A percentile compares a stretch with the other conserved stretches of the same genome.
These are phyloP conservation scores for Cyanophora paradoxa DNA, from an alignment of 78 protist genomes.

Conservation along the genomic window DNA sequence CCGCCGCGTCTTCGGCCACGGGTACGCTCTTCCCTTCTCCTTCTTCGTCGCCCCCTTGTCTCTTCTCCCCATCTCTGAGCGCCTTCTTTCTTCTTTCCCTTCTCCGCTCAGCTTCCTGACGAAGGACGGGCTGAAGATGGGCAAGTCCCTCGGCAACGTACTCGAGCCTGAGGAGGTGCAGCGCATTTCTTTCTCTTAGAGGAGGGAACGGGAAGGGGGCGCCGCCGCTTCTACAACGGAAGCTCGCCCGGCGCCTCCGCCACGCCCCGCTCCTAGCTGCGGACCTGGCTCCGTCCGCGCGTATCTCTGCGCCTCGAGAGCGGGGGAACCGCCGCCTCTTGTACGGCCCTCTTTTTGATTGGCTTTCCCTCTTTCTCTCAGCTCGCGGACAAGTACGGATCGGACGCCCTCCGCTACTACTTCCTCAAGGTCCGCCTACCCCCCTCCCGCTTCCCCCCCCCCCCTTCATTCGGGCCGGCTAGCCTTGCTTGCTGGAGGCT, in stretches of 20 bases:
- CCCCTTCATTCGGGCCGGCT: too few species aligned
- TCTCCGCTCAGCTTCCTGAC: constrained; percentile 52
- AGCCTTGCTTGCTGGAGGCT: not conserved
- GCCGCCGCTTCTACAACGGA: not conserved
- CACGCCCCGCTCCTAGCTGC: not conserved
- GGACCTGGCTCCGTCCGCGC: too few species aligned
- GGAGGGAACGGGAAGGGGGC: not conserved
- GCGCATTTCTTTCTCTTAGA: not conserved
- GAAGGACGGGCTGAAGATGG: constrained; percentile 32
- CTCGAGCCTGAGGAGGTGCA: constrained; percentile 31
- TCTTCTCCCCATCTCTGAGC: too few species aligned
- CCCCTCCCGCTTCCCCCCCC: too few species aligned
- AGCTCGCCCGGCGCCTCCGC: not conserved
- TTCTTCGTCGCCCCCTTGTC: too few species aligned
- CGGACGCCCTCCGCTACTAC: not conserved
- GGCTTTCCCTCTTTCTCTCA: not conserved
- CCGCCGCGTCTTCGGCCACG: not conserved
- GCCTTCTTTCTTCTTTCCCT: too few species aligned
- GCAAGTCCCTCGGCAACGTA: constrained; percentile 41
- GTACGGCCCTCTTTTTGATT: too few species aligned
- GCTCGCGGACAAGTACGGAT: not conserved
- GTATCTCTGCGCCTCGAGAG: too few species aligned
- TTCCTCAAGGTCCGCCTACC: not conserved
- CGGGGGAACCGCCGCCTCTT: too few species aligned
- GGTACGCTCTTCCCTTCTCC: too few species aligned